Percentiles rank a stretch among this genome's conserved stretches.
These are phyloP conservation scores for Theobroma grandiflorum DNA, from an alignment of 441 rosid genomes.

Conservation along the genomic window DNA sequence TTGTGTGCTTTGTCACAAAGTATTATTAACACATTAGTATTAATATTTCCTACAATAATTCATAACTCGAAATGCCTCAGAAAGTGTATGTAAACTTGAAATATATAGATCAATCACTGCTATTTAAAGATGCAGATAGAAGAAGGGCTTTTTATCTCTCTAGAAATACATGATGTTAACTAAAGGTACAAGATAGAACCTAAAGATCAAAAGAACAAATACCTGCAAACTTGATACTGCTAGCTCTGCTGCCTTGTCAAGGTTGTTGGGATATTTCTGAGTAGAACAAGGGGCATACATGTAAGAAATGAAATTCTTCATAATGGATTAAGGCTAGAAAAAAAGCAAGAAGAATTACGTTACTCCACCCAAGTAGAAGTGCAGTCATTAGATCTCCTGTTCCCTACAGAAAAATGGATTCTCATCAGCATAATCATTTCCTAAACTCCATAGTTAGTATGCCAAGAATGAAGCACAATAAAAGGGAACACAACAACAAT, in stretches of 20 bases:
- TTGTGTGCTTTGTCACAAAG: not conserved
- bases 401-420: slow-evolving; percentile 61
- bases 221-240: slow-evolving; percentile 99
- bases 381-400: slow-evolving; percentile 98
- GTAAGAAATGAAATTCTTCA: slow-evolving; percentile 18
- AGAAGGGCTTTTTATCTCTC: not conserved
- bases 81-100: not conserved
- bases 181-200: slow-evolving; percentile 5
- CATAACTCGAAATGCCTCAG: not conserved
- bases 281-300: slow-evolving; percentile 24
- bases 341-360: slow-evolving; percentile 53
- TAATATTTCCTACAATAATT: not conserved
- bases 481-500: not conserved
- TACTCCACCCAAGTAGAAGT: slow-evolving; percentile 99
- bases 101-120: not conserved
- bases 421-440: slow-evolving; percentile 9
- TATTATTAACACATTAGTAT: not conserved
- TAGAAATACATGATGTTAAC: not conserved
- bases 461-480: not conserved
- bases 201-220: slow-evolving; percentile 20
- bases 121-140: not conserved
- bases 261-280: slow-evolving; percentile 90
- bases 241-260: slow-evolving; percentile 92
- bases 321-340: slow-evolving; percentile 3
- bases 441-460: not conserved